Base-by-base conservation (phyloP, 1,139 yeast genomes). In the Lodderomyces parapsilosis region DNA sequence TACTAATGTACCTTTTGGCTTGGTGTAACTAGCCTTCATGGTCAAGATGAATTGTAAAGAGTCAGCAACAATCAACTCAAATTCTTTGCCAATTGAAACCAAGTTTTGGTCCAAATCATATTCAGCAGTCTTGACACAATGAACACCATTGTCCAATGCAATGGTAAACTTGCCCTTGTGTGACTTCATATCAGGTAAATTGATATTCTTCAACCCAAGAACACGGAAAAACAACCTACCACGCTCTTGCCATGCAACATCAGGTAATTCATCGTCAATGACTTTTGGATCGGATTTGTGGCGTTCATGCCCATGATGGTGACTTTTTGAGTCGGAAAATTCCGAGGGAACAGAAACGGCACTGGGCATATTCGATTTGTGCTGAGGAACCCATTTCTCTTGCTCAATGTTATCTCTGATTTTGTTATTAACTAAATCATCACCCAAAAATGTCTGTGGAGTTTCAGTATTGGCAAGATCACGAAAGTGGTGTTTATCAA, bases 71-170 rank as follows among this genome's bases (percentile, higher is more conserved):
- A 87, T 74, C 31, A 89, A 68, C 59, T 91, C 98, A 60, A 90
- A 90, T 58, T 93, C 98, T 56, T 88, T 91, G 42, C 83, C 82
- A 42, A 91, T 68, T 7, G 63, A 47, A 18, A 81, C 70, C 19
- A 66, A 63, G 32, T 60, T 62, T 10, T 66, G 57, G 3, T 66
- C 63, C 44, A 88, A 57, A 6, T 67, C 62, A 51, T 80, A 73
- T 56, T 78, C 79, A 24, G 87, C 83, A 0, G 97, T 91, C 36
- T 83, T 80, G 39, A 90, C 81, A 46, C 93, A 81, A 58, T 93
- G 96, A 32, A 85, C 81, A 2, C 97, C 96, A 61, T 93, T 93
- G 61, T 93, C 98, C 52, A 93, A 71, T 7, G 89, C 81, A 36
- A 90, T 58, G 38, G 81, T 78, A 62, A 87, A 83, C 43, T 76